Conservation (phyloP, 345 rosid genomes). For the Physaria fendleri region DNA sequence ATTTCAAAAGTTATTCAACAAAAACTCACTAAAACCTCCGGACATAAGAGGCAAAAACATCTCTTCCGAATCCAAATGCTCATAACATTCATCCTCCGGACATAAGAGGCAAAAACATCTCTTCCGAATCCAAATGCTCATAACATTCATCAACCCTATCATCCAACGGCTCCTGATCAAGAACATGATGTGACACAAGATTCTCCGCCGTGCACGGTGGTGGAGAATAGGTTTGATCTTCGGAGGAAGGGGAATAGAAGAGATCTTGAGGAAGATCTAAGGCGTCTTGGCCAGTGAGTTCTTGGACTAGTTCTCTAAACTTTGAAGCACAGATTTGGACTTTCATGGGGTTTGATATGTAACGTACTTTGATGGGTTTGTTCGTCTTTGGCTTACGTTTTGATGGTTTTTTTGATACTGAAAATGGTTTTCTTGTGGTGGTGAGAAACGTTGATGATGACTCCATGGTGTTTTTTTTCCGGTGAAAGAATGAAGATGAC, state of each 20-base stretch:
- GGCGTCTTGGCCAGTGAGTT: slow-evolving; percentile 83
- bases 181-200: slow-evolving; percentile 9
- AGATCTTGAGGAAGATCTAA: slow-evolving; percentile 41
- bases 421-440: too few relatives aligned
- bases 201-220: slow-evolving; percentile 7
- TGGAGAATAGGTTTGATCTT: slow-evolving; percentile 25
- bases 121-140: slow-evolving; percentile 16
- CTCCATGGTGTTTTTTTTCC: too few relatives aligned
- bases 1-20: slow-evolving; percentile 17
- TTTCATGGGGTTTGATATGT: slow-evolving; percentile 47
- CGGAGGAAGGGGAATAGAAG: not conserved
- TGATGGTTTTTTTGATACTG: too few relatives aligned
- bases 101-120: too few relatives aligned
- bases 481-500: too few relatives aligned
- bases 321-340: slow-evolving; percentile 60
- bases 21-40: too few relatives aligned
- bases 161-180: too few relatives aligned
- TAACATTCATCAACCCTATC: not conserved
- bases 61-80: slow-evolving; percentile 16
- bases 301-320: slow-evolving; percentile 79
- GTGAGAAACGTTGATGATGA: too few relatives aligned
- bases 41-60: slow-evolving; percentile 24
- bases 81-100: too few relatives aligned
- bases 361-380: too few relatives aligned
- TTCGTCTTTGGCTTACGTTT: too few relatives aligned